These are phyloP conservation scores for Colletotrichum siamense DNA, from an alignment of 2,329 filamentous ascomycete species.

Conservation along the genomic window DNA sequence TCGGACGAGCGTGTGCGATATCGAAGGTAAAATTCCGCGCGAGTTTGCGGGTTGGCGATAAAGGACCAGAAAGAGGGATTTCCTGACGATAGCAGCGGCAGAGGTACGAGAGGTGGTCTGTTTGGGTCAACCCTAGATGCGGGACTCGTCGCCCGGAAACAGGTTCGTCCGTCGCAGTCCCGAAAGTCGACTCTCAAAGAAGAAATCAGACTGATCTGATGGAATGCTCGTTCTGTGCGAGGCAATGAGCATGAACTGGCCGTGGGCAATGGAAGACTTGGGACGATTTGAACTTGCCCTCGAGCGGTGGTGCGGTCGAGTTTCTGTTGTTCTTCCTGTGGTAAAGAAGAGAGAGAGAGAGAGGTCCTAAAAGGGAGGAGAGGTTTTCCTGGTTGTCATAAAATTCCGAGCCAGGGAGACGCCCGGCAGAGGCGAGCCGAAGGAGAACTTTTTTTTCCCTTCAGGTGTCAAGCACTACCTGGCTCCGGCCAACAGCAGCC, in stretches of 20 bases:
- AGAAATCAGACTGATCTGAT: constrained; percentile 5
- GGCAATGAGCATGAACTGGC: neutral
- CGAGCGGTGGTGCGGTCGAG: neutral
- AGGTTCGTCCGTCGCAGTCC: neutral
- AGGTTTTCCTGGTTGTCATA: constrained; percentile 15
- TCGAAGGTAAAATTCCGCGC: neutral
- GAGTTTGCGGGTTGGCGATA: neutral
- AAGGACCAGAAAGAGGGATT: neutral
- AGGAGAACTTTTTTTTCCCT: neutral
- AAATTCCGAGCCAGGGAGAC: constrained; percentile 13
- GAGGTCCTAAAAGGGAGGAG: neutral
- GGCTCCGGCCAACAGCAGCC: neutral
- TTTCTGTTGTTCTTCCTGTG: neutral
- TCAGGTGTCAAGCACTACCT: neutral
- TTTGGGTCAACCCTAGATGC: neutral
- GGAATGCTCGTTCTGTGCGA: neutral
- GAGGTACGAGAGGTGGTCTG: neutral
- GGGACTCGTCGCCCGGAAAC: neutral
- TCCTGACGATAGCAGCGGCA: neutral
- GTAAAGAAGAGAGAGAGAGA: neutral
- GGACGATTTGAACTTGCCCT: neutral
- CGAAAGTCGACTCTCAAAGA: neutral
- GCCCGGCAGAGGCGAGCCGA: neutral
- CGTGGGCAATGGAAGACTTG: neutral
- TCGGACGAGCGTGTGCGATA: neutral